Base-by-base conservation (phyloP, 2,329 filamentous ascomycete genomes). In the Falciphora oryzae region DNA sequence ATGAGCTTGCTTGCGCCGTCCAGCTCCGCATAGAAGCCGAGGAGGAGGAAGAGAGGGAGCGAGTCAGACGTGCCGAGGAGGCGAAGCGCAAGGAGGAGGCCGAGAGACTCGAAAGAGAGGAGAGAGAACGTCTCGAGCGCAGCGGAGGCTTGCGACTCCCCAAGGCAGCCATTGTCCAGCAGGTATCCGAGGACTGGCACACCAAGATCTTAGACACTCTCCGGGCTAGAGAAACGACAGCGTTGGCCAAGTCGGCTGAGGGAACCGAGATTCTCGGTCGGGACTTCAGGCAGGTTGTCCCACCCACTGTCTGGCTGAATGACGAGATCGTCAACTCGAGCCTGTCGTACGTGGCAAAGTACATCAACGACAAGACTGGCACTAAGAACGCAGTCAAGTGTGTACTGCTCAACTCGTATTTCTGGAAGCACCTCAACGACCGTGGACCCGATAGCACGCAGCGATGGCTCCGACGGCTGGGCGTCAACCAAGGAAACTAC, bases 321-420 rank as follows among this genome's bases (percentile, higher is more conserved):
- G 91, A 93, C 73, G 88, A 91, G 69, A 85, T 90, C 62, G 85
- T 94, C 69, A 91, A 92, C 69, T 84, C 85, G 18, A 85, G 85
- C 61, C 79, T 92, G 31, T 75, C 81, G 32, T 83, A 85, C 71
- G 76, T 92, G 18, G 85, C 87, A 61, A 78, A 80, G 22, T 81
- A 81, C 62, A 76, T 87, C 70, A 89, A 89, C 71, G 76, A 80
- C 65, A 76, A 81, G 38, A 81, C 81, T 32, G 86, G 86, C 31
- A 81, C 81, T 64, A 78, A 77, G 62, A 78, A 81, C 67, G 79
- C 83, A 3, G 86, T 89, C 7, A 85, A 85, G 65, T 87, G 86
- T 67, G 81, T 88, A 60, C 82, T 83, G 1, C 81, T 90, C 69
- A 85, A 84, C 16, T 89, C 87, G 0, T 89, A 87, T 64, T 92